These are phyloP conservation scores for Kodamaea arcana DNA, from an alignment of 1,139 yeast species.

Conservation along the genomic window DNA sequence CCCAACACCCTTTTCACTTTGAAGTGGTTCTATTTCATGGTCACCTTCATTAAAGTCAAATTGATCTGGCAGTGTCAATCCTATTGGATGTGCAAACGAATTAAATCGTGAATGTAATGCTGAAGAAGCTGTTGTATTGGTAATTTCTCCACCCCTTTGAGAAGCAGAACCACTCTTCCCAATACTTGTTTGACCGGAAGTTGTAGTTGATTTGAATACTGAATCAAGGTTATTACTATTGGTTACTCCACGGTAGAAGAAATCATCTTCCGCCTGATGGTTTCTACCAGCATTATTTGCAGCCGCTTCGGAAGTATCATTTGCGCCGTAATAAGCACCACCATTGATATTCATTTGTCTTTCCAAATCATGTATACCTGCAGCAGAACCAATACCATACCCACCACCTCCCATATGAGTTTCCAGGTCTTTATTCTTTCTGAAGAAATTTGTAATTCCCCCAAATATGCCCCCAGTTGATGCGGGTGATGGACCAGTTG, in stretches of 20 bases:
- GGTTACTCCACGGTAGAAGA: conserved; percentile 45
- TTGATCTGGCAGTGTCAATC: conserved; percentile 13
- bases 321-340: conserved; percentile 14
- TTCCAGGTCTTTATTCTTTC: conserved; percentile 9
- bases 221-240: conserved; percentile 43
- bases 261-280: conserved; percentile 26
- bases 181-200: conserved; percentile 19
- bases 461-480: conserved; percentile 2
- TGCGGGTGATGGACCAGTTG: conserved; percentile 1
- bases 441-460: conserved; percentile 21
- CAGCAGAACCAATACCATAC: conserved; percentile 6
- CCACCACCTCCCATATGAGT: conserved; percentile 7
- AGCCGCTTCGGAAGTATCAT: conserved; percentile 9
- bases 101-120: conserved; percentile 12
- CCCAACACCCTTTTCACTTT: conserved; percentile 6
- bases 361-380: conserved; percentile 22
- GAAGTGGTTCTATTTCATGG: conserved; percentile 12
- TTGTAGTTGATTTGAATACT: conserved; percentile 28
- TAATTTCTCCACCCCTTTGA: conserved; percentile 7
- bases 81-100: conserved; percentile 11
- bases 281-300: conserved; percentile 6
- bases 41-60: conserved; percentile 14
- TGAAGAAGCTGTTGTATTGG: conserved; percentile 12
- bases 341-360: conserved; percentile 18
- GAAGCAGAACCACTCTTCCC: conserved; percentile 7